phyloP scores from a whole-genome alignment of 352 stramenopile species.

The Plasmopara halstedii region DNA sequence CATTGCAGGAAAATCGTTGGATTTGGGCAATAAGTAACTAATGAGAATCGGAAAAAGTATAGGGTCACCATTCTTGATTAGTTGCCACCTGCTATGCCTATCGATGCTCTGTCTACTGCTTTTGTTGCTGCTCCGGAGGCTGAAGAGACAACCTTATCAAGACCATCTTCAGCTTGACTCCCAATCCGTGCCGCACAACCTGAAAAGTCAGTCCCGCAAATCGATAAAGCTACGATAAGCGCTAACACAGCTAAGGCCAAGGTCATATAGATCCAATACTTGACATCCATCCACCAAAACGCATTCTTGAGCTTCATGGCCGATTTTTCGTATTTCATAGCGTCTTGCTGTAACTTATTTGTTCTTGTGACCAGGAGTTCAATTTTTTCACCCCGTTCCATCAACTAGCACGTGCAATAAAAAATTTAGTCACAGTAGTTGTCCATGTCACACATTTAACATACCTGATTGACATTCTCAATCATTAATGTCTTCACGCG shows the following conservation, averaged over 20 bases:
- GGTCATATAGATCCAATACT: slow-evolving; percentile 61
- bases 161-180: slow-evolving; percentile 23
- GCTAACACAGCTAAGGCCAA: slow-evolving; percentile 48
- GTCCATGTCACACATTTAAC: too few species aligned
- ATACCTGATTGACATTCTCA: slow-evolving; percentile 94
- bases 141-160: slow-evolving; percentile 18
- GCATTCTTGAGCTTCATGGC: slow-evolving; percentile 88
- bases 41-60: slow-evolving; percentile 16
- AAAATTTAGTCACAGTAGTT: too few species aligned
- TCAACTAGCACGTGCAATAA: too few species aligned
- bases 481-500: slow-evolving; percentile 98
- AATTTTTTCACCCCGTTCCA: slow-evolving; percentile 98
- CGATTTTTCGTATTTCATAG: slow-evolving; percentile 94
- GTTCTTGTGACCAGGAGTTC: slow-evolving; percentile 83
- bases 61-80: slow-evolving; percentile 15
- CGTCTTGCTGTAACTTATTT: slow-evolving; percentile 93
- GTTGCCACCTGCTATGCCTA: slow-evolving; percentile 16
- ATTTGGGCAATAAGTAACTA: slow-evolving; percentile 9
- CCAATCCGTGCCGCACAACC: slow-evolving; percentile 45
- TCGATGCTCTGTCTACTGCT: slow-evolving; percentile 17
- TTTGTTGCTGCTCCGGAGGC: slow-evolving; percentile 9
- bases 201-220: slow-evolving; percentile 71
- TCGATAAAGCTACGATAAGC: slow-evolving; percentile 54
- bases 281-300: slow-evolving; percentile 85
- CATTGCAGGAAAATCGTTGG: slow-evolving; percentile 4